Conservation (phyloP, 257 asterid species). For the Petrea volubilis region DNA sequence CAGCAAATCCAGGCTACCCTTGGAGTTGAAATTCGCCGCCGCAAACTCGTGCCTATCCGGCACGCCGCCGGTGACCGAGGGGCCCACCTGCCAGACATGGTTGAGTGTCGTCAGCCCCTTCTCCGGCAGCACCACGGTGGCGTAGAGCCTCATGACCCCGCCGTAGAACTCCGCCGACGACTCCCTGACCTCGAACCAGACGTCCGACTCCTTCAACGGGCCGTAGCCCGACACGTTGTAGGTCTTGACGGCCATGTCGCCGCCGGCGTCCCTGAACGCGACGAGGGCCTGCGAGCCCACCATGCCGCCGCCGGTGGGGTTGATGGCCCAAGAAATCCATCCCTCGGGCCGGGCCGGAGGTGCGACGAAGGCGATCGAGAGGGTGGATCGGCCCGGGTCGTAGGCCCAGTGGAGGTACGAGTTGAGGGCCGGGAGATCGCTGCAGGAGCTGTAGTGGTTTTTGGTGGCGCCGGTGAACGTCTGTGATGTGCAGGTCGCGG, state of each 20-base stretch:
- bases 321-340: slow-evolving; percentile 77
- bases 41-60: slow-evolving; percentile 44
- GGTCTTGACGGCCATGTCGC: slow-evolving; percentile 38
- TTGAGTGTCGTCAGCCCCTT: slow-evolving; percentile 43
- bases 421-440: slow-evolving; percentile 45
- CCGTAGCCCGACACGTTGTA: slow-evolving; percentile 45
- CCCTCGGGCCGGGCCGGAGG: slow-evolving; percentile 49
- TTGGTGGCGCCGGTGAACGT: slow-evolving; percentile 45
- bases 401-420: slow-evolving; percentile 63
- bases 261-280: slow-evolving; percentile 41
- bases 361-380: slow-evolving; percentile 63
- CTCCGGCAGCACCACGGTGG: slow-evolving; percentile 59
- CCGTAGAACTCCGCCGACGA: slow-evolving; percentile 35
- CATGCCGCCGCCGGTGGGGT: slow-evolving; percentile 65
- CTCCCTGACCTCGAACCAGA: slow-evolving; percentile 52
- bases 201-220: slow-evolving; percentile 31
- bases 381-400: slow-evolving; percentile 35
- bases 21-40: slow-evolving; percentile 42
- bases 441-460: slow-evolving; percentile 44
- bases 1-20: slow-evolving; percentile 42
- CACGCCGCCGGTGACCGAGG: slow-evolving; percentile 32
- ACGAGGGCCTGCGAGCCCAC: slow-evolving; percentile 59
- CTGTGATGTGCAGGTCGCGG: slow-evolving; percentile 55
- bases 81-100: slow-evolving; percentile 71
- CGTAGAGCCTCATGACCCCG: slow-evolving; percentile 50